Conservation (phyloP, 768 basidiomycete genomes). For the Tylopilus intermedius region DNA sequence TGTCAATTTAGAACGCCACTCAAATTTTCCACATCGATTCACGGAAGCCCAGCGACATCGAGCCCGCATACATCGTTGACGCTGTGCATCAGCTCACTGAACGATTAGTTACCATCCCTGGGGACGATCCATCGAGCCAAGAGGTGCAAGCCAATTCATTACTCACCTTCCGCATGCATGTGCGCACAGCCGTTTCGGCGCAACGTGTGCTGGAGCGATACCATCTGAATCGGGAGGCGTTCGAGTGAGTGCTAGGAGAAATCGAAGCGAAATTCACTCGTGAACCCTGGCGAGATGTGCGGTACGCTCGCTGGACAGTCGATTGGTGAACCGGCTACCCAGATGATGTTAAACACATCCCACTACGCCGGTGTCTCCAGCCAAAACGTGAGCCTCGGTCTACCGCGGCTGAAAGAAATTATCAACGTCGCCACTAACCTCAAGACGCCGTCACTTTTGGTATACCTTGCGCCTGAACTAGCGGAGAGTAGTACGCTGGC, state of each 20-base stretch:
- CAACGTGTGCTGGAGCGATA: conserved; percentile 83
- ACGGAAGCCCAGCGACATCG: conserved; percentile 88
- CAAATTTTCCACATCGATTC: conserved; percentile 98
- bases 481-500: conserved; percentile 57
- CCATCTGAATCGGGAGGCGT: conserved; percentile 88
- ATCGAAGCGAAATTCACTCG: conserved; percentile 88
- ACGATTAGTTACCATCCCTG: conserved; percentile 86
- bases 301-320: conserved; percentile 97
- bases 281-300: conserved; percentile 97
- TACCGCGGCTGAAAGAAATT: conserved; percentile 97
- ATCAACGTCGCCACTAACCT: conserved; percentile 99
- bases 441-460: conserved; percentile 95
- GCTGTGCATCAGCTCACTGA: conserved; percentile 68
- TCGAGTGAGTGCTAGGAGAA: conserved; percentile 95
- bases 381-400: conserved; percentile 99
- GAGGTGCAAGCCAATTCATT: conserved; percentile 88
- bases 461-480: conserved; percentile 76
- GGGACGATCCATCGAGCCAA: conserved; percentile 64
- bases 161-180: conserved; percentile 87
- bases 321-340: conserved; percentile 98
- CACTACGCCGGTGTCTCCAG: conserved; percentile 99
- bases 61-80: conserved; percentile 82
- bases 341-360: conserved; percentile 99
- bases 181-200: conserved; percentile 82
- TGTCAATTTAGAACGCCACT: conserved; percentile 93